Conservation (phyloP, 2,329 filamentous ascomycete species). For the Fusarium decemcellulare region DNA sequence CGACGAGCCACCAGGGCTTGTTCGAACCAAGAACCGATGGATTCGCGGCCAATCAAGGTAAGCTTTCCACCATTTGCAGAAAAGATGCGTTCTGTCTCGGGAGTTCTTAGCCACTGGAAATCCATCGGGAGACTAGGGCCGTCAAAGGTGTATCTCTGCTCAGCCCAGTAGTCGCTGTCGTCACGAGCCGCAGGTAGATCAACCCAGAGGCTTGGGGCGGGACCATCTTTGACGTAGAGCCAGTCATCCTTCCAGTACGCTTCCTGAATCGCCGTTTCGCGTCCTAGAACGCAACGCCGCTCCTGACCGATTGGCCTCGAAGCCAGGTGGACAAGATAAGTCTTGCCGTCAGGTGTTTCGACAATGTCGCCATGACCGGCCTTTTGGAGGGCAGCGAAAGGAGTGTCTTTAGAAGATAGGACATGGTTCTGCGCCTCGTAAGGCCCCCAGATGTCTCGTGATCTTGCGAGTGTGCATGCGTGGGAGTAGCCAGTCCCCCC, state of each 20-base stretch:
- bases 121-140: conserved; percentile 60
- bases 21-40: conserved; percentile 71
- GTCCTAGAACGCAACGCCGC: conserved; percentile 66
- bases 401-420: conserved; percentile 65
- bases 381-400: conserved; percentile 64
- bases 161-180: conserved; percentile 63
- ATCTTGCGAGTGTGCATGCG: conserved; percentile 70
- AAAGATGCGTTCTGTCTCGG: conserved; percentile 68
- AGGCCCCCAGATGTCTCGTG: conserved; percentile 69
- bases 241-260: conserved; percentile 70
- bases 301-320: conserved; percentile 66
- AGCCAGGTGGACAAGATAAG: conserved; percentile 67
- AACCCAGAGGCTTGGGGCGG: conserved; percentile 65
- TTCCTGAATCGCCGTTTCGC: conserved; percentile 71
- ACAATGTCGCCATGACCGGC: conserved; percentile 68
- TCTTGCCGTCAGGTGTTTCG: conserved; percentile 65
- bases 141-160: conserved; percentile 62
- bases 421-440: conserved; percentile 73
- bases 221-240: conserved; percentile 72
- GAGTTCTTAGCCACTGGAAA: conserved; percentile 71
- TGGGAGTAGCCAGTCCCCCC: conserved; percentile 74
- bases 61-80: conserved; percentile 54
- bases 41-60: conserved; percentile 64
- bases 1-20: conserved; percentile 69
- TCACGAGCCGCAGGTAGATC: conserved; percentile 63